Evolutionary conservation across 768 basidiomycete species (phyloP), one percentile per base, ranked within the genome.

Genomic region (Kwoniella sp.): DNA sequence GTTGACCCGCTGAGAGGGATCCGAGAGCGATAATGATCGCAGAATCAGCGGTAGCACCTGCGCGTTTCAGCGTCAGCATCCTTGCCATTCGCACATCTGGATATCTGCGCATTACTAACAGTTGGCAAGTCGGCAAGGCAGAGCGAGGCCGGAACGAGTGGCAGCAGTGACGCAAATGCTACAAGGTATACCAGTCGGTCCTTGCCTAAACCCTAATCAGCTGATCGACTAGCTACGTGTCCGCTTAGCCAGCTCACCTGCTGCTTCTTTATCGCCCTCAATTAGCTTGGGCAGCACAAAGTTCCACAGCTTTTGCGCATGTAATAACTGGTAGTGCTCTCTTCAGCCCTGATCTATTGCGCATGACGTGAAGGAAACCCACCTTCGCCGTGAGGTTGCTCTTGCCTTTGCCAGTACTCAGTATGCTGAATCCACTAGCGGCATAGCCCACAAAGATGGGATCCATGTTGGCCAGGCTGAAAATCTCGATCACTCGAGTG

Each of bases 21-120:
- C 84, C 3, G 84, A 82, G 3, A 95, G 76, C 34, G 87, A 83
- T 15, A 98, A 80, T 3, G 89, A 86, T 14, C 87, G 86, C 36
- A 99, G 76, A 4, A 99, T 78, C 12, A 96, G 79, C 0, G 95
- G 91, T 60, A 96, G 81, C 11, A 98, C 80, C 92, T 98, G 62
- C 3, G 5, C 23, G 37, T 5, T 15, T 50, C 49, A 32, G 29
- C 37, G 4, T 20, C 19, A 20, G 3, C 26, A 34, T 37, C 4
- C 23, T 25, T 19, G 19, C 20, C 11, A 23, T 7, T 15, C 12
- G 22, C 20, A 26, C 23, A 26, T n/a, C n/a, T n/a, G 26, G 6
- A 14, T 10, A 1, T n/a, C 14, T 36, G 5, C 5, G 5, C 37
- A 20, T 3, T 4, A 60, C 69, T 43, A 15, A 78, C 78, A 36